Conservation (phyloP, 176 grass and related monocot species). For the Oropetium thomaeum region DNA sequence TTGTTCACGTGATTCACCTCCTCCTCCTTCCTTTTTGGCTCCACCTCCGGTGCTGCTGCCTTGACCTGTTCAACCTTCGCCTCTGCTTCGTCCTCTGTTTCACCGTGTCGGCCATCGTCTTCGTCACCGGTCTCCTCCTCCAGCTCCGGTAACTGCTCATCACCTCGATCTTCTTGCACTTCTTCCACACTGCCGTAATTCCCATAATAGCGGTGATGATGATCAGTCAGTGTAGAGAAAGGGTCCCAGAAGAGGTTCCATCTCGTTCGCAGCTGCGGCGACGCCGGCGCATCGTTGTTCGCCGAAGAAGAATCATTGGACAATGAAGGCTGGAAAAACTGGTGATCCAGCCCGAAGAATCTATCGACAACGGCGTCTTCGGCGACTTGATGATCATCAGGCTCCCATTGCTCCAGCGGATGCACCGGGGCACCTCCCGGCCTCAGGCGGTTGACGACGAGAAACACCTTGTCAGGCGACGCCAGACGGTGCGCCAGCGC, state of each 20-base stretch:
- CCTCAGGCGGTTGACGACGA: constrained; percentile 29
- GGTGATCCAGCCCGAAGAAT: constrained; percentile 40
- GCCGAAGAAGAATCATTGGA: not conserved
- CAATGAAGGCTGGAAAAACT: constrained; percentile 20
- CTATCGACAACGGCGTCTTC: constrained; percentile 44
- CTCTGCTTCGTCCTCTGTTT: not conserved
- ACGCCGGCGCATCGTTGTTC: not conserved
- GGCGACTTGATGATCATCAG: constrained; percentile 20
- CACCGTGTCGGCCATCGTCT: not conserved
- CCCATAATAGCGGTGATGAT: not conserved
- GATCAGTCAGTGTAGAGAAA: constrained; percentile 36
- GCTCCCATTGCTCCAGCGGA: constrained; percentile 51
- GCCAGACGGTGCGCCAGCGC: constrained; percentile 33
- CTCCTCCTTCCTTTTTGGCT: not conserved
- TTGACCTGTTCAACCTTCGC: not conserved
- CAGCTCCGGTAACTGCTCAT: constrained; percentile 42
- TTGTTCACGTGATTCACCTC: constrained; percentile 38
- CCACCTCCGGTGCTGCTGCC: not conserved
- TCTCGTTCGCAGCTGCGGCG: constrained; percentile 20
- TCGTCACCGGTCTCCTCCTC: constrained; percentile 28
- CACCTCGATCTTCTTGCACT: not conserved
- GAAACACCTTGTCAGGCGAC: constrained; percentile 41
- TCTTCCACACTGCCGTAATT: constrained; percentile 14
- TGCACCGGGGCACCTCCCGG: constrained; percentile 32
- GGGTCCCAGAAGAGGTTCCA: constrained; percentile 57